Evolutionary conservation across 805 yeast genomes (phyloP).

Genomic region (Candida vaughaniae): DNA sequence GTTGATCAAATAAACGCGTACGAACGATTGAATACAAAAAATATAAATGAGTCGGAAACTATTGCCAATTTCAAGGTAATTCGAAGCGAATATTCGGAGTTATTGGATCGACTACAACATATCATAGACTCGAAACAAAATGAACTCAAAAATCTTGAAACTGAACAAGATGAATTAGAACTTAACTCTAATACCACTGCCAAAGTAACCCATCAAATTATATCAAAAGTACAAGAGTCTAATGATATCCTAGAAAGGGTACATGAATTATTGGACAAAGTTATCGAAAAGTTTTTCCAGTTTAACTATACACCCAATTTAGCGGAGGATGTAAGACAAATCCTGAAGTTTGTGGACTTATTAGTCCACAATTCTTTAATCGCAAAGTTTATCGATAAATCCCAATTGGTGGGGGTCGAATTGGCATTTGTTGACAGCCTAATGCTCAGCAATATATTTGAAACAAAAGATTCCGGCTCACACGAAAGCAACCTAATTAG

Average conservation of each 20-base stretch:
- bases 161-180: too few species aligned
- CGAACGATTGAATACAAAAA: background rate
- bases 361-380: background rate
- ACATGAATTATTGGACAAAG: background rate
- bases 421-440: slow-evolving; percentile 1
- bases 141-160: background rate
- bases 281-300: background rate
- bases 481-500: background rate
- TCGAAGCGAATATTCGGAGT: background rate
- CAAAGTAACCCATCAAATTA: too few species aligned
- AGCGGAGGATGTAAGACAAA: background rate
- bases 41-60: background rate
- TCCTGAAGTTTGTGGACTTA: background rate
- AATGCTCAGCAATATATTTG: slow-evolving; percentile 2
- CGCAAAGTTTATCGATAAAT: background rate
- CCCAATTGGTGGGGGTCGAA: slow-evolving; percentile 1
- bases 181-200: too few species aligned
- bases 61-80: background rate
- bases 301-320: background rate
- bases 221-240: slow-evolving; percentile 1
- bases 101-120: background rate
- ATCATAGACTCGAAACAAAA: background rate
- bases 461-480: slow-evolving; percentile 4
- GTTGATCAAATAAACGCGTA: background rate
- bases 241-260: background rate